A percentile compares a stretch with the other conserved stretches of the same genome.
Evolutionary conservation across 116 monocot species (phyloP).

Genomic region (Zostera marina): DNA sequence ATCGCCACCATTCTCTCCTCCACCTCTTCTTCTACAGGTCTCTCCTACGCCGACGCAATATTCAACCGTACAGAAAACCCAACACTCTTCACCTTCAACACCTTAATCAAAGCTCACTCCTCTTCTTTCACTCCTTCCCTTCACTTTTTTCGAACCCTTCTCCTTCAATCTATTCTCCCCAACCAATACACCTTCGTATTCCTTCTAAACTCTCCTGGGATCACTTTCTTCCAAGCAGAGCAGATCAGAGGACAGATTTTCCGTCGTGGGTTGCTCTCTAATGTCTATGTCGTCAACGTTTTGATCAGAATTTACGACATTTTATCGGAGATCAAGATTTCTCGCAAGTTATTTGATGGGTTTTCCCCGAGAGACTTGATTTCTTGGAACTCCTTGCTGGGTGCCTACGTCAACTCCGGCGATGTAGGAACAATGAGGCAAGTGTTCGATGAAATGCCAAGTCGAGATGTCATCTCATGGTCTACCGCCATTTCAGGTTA

Average conservation of each 20-base stretch:
- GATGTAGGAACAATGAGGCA: slow-evolving; percentile 18
- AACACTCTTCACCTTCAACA: slow-evolving; percentile 30
- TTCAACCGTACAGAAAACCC: slow-evolving; percentile 14
- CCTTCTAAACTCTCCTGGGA: slow-evolving; percentile 12
- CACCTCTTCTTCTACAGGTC: slow-evolving; percentile 1
- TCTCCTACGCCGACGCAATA: slow-evolving; percentile 15
- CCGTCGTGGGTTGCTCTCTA: slow-evolving; percentile 14
- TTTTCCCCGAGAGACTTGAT: slow-evolving; percentile 13
- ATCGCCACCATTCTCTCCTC: slow-evolving; percentile 14
- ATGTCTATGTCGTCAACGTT: slow-evolving; percentile 25
- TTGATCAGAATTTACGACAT: slow-evolving; percentile 18
- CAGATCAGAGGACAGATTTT: slow-evolving; percentile 16
- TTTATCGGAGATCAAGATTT: slow-evolving; percentile 8
- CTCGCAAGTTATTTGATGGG: slow-evolving; percentile 21
- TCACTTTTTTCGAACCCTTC: slow-evolving; percentile 8
- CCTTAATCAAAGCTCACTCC: slow-evolving; percentile 21
- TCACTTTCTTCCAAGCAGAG: slow-evolving; percentile 10
- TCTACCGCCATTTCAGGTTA: slow-evolving; percentile 26
- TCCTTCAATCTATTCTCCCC: slow-evolving; percentile 18
- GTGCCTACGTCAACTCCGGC: slow-evolving; percentile 24
- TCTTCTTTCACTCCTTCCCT: slow-evolving; percentile 6
- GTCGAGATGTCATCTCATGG: slow-evolving; percentile 35
- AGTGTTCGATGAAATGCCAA: slow-evolving; percentile 39
- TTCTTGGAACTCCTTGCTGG: slow-evolving; percentile 31
- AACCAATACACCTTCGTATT: slow-evolving; percentile 36